Evolutionary conservation across 2,329 filamentous ascomycete genomes (phyloP).

Genomic region (Emericellopsis atlantica): DNA sequence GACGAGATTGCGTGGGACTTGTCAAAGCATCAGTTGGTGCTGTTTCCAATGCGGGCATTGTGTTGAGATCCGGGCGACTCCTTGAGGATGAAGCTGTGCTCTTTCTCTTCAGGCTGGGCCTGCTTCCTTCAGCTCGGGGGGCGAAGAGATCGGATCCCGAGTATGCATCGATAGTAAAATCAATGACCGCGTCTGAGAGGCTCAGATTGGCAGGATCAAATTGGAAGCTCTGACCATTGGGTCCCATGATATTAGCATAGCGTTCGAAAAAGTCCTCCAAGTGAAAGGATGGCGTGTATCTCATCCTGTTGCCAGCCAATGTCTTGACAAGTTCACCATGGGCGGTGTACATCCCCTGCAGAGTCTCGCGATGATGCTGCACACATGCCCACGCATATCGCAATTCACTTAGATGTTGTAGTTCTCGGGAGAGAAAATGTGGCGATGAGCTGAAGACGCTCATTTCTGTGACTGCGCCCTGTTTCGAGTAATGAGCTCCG

Average conservation of each 20-base stretch:
- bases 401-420: slow-evolving; percentile 67
- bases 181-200: slow-evolving; percentile 52
- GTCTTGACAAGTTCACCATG: slow-evolving; percentile 71
- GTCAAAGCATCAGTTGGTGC: slow-evolving; percentile 11
- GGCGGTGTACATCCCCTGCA: slow-evolving; percentile 67
- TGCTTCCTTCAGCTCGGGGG: slow-evolving; percentile 15
- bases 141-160: slow-evolving; percentile 34
- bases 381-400: slow-evolving; percentile 65
- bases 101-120: slow-evolving; percentile 36
- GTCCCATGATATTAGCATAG: slow-evolving; percentile 47
- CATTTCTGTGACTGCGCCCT: slow-evolving; percentile 32
- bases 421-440: slow-evolving; percentile 64
- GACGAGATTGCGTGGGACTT: slow-evolving; percentile 19
- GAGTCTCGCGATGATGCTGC: slow-evolving; percentile 66
- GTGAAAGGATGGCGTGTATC: slow-evolving; percentile 70
- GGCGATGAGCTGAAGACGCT: slow-evolving; percentile 50
- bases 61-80: neutral
- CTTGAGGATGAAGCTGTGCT: slow-evolving; percentile 24
- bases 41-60: neutral
- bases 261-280: slow-evolving; percentile 81
- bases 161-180: slow-evolving; percentile 45
- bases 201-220: slow-evolving; percentile 68
- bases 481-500: slow-evolving; percentile 63
- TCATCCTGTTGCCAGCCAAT: slow-evolving; percentile 49
- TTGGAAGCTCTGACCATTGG: slow-evolving; percentile 43